A percentile compares a stretch with the other conserved stretches of the same genome.
Evolutionary conservation across 495 filamentous ascomycete genomes (phyloP).

Genomic region (Penicillium roqueforti): DNA sequence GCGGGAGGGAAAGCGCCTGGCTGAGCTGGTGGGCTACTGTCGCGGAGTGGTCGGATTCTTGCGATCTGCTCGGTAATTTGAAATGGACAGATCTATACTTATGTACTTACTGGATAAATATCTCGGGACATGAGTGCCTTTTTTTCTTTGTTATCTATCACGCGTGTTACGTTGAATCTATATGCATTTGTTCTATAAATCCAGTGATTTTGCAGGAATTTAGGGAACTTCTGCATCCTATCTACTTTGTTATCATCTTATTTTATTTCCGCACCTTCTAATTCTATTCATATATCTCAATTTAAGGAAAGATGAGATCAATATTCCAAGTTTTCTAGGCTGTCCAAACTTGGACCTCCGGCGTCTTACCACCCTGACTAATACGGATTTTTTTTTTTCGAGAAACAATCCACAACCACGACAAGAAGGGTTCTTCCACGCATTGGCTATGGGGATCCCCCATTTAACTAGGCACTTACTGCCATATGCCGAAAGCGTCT

Average conservation of each 20-base stretch:
- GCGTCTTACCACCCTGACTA: background rate
- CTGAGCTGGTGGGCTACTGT: slow-evolving; percentile 77
- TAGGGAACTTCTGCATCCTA: background rate
- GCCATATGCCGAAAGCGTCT: slow-evolving; percentile 49
- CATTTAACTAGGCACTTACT: slow-evolving; percentile 54
- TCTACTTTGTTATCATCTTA: background rate
- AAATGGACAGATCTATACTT: background rate
- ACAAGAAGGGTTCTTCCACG: background rate
- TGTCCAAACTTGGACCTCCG: too few relatives aligned
- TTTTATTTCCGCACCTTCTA: background rate
- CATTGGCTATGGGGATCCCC: slow-evolving; percentile 63
- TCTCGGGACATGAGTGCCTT: background rate
- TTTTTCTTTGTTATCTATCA: background rate
- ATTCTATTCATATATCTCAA: background rate
- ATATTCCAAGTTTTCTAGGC: background rate
- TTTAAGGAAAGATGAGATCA: background rate
- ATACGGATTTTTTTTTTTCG: background rate
- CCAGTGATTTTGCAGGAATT: background rate
- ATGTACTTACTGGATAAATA: background rate
- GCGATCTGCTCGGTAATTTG: slow-evolving; percentile 52
- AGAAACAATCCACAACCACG: background rate
- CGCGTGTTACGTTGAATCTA: slow-evolving; percentile 1
- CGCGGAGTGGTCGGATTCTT: slow-evolving; percentile 85
- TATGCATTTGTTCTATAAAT: background rate
- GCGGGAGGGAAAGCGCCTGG: slow-evolving; percentile 63